phyloP scores from a whole-genome alignment of 371 early-diverging fungal species.

The Dichotomocladium elegans region DNA sequence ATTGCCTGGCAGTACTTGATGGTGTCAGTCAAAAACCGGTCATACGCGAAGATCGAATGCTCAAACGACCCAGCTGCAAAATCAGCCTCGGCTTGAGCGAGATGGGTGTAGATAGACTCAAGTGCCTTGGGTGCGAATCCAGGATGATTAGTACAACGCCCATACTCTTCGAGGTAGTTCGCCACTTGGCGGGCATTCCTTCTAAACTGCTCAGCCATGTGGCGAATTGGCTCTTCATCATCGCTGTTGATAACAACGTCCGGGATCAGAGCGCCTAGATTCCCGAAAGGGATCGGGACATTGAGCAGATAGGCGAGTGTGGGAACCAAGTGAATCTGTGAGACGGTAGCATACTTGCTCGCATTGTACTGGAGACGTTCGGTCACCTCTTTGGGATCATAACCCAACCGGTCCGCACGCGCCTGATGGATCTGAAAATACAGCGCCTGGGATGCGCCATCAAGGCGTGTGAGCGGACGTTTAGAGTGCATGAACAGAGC shows the following conservation, averaged over 20 bases:
- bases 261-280: conserved; percentile 80
- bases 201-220: conserved; percentile 53
- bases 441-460: conserved; percentile 4
- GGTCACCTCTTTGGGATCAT: conserved; percentile 15
- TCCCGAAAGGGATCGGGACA: conserved; percentile 82
- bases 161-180: conserved; percentile 61
- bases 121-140: conserved; percentile 27
- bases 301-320: conserved; percentile 70
- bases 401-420: conserved; percentile 17
- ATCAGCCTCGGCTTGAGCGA: conserved; percentile 16
- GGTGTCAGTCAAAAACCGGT: conserved; percentile 59
- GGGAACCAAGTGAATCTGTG: conserved; percentile 86
- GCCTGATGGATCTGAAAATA: conserved; percentile 20
- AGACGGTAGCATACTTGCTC: conserved; percentile 35
- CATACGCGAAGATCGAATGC: conserved; percentile 45
- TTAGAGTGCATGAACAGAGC: conserved; percentile 77
- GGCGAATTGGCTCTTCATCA: conserved; percentile 25
- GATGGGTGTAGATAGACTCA: conserved; percentile 13
- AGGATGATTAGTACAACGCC: conserved; percentile 20
- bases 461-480: conserved; percentile 26
- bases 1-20: conserved; percentile 71
- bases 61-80: conserved; percentile 14
- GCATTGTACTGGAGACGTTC: conserved; percentile 24
- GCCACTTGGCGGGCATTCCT: conserved; percentile 79
- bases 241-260: conserved; percentile 45